These are phyloP conservation scores for Lecanosticta acicola DNA, from an alignment of 2,329 filamentous ascomycete species.

Conservation along the genomic window DNA sequence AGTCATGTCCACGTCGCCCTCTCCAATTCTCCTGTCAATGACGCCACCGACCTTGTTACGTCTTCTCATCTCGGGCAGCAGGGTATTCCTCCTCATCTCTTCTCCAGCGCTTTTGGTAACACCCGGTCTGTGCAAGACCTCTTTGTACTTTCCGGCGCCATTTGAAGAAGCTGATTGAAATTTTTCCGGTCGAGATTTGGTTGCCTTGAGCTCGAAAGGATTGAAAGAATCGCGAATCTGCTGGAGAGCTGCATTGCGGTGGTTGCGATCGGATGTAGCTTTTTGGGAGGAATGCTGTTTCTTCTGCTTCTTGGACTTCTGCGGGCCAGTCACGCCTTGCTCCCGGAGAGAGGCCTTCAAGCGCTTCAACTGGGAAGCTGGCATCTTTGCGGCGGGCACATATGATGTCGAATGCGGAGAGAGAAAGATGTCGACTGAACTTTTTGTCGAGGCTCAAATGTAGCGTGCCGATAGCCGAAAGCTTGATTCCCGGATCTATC, in stretches of 20 bases:
- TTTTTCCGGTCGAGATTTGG: constrained; percentile 62
- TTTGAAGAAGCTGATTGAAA: constrained; percentile 57
- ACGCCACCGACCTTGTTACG: constrained; percentile 90
- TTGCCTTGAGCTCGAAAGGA: constrained; percentile 80
- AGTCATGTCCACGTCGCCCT: constrained; percentile 89
- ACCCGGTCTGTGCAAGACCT: constrained; percentile 67
- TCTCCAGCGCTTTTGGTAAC: constrained; percentile 82
- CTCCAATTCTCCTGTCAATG: constrained; percentile 87
- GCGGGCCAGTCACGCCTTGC: constrained; percentile 82
- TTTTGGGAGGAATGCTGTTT: constrained; percentile 44
- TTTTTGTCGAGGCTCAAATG: constrained; percentile 18
- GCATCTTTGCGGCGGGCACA: constrained; percentile 52
- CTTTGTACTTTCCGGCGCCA: constrained; percentile 47
- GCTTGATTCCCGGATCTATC: not conserved
- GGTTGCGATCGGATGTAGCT: constrained; percentile 64
- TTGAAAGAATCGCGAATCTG: constrained; percentile 95
- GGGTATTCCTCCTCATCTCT: constrained; percentile 74
- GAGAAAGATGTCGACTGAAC: constrained; percentile 5
- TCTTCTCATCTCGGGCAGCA: constrained; percentile 83
- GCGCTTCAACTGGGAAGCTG: constrained; percentile 92
- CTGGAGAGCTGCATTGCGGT: constrained; percentile 71
- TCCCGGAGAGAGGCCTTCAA: constrained; percentile 86
- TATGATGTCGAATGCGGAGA: not conserved
- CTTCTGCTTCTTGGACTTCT: constrained; percentile 92
- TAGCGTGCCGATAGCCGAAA: not conserved